Conservation (phyloP, 305 asterid genomes). For the Galium porrigens region DNA sequence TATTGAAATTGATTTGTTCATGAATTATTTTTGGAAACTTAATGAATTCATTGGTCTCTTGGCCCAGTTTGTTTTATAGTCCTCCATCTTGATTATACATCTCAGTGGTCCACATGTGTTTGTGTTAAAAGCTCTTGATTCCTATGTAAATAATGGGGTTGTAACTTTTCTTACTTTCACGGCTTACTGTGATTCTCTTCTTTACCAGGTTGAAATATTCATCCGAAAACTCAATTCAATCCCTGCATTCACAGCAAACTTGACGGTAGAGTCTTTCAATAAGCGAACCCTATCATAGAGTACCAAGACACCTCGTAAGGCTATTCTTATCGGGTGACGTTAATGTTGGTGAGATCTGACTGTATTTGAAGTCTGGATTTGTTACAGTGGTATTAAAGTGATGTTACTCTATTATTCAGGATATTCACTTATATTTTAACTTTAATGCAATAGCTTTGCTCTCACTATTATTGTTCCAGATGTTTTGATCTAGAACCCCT, state of each 20-base stretch:
- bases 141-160: neutral
- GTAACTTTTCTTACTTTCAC: neutral
- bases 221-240: slow-evolving; percentile 75
- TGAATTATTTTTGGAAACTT: neutral
- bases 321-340: slow-evolving; percentile 5
- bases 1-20: slow-evolving; percentile 16
- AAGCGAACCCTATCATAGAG: slow-evolving; percentile 70
- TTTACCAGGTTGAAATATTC: slow-evolving; percentile 70
- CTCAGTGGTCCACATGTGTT: neutral
- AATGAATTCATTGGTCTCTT: neutral
- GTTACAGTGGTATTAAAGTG: neutral
- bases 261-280: slow-evolving; percentile 79
- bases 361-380: neutral
- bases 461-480: neutral
- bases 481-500: neutral
- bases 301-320: slow-evolving; percentile 3
- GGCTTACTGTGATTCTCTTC: neutral
- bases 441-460: neutral
- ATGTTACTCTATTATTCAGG: neutral
- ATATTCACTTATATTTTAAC: neutral
- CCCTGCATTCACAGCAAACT: slow-evolving; percentile 78
- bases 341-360: neutral
- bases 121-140: neutral
- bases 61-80: neutral
- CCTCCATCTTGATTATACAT: neutral